These are phyloP conservation scores for Pichia exigua DNA, from an alignment of 805 yeast species.

Conservation along the genomic window DNA sequence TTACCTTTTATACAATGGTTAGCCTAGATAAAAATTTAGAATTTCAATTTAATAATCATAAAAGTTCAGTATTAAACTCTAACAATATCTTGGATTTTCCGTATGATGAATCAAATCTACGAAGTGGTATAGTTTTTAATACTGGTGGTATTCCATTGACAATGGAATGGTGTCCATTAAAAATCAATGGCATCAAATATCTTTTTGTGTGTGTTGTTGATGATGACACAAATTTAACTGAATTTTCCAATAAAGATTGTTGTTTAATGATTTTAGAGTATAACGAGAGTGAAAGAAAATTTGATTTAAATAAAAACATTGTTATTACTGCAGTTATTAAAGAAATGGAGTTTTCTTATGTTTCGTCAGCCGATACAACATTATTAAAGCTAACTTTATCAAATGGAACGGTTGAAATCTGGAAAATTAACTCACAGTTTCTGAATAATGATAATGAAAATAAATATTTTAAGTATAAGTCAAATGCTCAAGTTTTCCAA, in stretches of 20 bases:
- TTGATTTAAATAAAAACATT: constrained; percentile 12
- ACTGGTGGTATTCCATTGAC: constrained; percentile 27
- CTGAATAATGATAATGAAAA: not conserved
- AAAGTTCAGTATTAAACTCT: constrained; percentile 1
- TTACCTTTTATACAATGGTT: constrained; percentile 1
- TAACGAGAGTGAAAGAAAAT: not conserved
- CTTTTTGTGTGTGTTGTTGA: constrained; percentile 23
- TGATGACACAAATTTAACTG: constrained; percentile 10
- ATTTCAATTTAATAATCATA: constrained; percentile 15
- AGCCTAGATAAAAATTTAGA: constrained; percentile 9
- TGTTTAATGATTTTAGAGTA: constrained; percentile 20
- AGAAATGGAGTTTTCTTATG: constrained; percentile 21
- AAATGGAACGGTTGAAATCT: constrained; percentile 21
- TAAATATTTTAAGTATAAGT: constrained; percentile 3
- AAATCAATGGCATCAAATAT: constrained; percentile 14
- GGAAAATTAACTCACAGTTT: constrained; percentile 17
- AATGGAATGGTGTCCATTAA: constrained; percentile 21
- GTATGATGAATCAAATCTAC: constrained; percentile 8
- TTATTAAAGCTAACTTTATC: constrained; percentile 22
- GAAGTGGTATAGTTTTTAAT: constrained; percentile 23
- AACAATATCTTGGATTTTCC: constrained; percentile 14
- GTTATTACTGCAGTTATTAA: constrained; percentile 20
- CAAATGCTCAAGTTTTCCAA: constrained; percentile 10
- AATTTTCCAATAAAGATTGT: constrained; percentile 15
- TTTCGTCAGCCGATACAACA: constrained; percentile 10